Base-by-base conservation (phyloP, 345 rosid species). In the Angophora floribunda region DNA sequence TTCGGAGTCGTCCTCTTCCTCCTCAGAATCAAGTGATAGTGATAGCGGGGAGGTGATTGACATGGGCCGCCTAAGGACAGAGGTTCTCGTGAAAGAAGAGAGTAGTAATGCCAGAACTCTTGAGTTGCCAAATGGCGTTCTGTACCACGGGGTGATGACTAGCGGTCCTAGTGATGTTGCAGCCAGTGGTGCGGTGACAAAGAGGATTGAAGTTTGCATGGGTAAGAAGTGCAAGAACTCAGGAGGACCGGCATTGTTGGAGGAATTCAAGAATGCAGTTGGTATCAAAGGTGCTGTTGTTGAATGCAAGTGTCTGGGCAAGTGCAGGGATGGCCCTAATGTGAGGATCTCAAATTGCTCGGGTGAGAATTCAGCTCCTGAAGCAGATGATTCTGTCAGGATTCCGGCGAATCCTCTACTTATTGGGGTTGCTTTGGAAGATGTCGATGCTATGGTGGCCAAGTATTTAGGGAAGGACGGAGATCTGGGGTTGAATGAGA, bases 231-330 rank as follows among this genome's bases (percentile, higher is more conserved):
- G 97, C 92, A 92, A 91, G 93, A 96, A 91, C 75, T 89, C 94
- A 21, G 98, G 97, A 88, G 93, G 92, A 19, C 92, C 91, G 26
- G 90, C 93, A 4, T 89, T 96, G 91, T 86, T 96, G 86, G 93
- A 91, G 61, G 96, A 91, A 87, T 94, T 96, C 91, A 92, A 92
- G 89, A 96, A 87, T 88, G 93, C 88, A 1, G 86, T 93, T 78
- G 94, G 95, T 7, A 26, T 67, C 3, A 93, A 94, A 49, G 97
- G 92, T 4, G 93, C 91, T 1, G 93, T 93, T 59, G 95, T 93
- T 57, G 94, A 93, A 86, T 96, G 97, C 93, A 96, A 95, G 89
- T 96, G 97, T 88, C 92, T 95, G 95, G 97, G 96, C 7, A 95
- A 95, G 90, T 95, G 98, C 93, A 91, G 93, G 87, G 94, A 94